Evolutionary conservation across 106 monocot species (phyloP), one percentile per base, ranked within the genome.

Genomic region (Acorus gramineus): DNA sequence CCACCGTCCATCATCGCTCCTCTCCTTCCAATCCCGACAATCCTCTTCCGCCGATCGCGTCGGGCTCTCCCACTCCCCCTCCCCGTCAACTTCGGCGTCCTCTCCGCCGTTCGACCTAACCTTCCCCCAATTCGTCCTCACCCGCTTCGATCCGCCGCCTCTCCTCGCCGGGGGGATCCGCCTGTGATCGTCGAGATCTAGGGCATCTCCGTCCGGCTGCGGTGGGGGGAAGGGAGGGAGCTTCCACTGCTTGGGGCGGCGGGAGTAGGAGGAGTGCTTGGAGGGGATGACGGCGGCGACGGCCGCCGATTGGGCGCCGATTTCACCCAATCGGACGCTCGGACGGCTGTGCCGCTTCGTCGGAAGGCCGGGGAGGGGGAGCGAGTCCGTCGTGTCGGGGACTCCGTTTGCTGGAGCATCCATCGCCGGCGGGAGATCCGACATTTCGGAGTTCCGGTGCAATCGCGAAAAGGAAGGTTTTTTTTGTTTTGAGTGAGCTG

Each of bases 321-420:
- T 79, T 62, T 87, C 85, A 44, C 92, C 88, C 14, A 93, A 79
- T 57, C 92, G 84, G 73, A 88, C 82, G 80, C 78, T 93, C 47
- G 85, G 92, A 52, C 87, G 84, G 74, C 87, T 87, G 73, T 80
- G 82, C 52, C 87, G 84, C 78, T 93, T 93, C 4, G 79, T 44
- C 43, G 7, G 11, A 6, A 56, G 42, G 50, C 1, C 53, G 4
- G 52, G 4, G 57, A 55, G 49, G 45, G 51, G 42, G 50, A 48
- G 2, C 8, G 14, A 8, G 0, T 28, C 59, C 5, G 71, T 4
- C 6, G 50, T 52, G 47, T 59, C 53, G 43, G 63, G 2, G 46
- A 46, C 12, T 13, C 52, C 13, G 12, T 47, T n/a, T 7, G 44
- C 8, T 28, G 28, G 28, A 28, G 28, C 28, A 28, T 28, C 28